A percentile compares a stretch with the other conserved stretches of the same genome.
Evolutionary conservation across 2,329 filamentous ascomycete species (phyloP).

Genomic region (Xylariaceae sp.): DNA sequence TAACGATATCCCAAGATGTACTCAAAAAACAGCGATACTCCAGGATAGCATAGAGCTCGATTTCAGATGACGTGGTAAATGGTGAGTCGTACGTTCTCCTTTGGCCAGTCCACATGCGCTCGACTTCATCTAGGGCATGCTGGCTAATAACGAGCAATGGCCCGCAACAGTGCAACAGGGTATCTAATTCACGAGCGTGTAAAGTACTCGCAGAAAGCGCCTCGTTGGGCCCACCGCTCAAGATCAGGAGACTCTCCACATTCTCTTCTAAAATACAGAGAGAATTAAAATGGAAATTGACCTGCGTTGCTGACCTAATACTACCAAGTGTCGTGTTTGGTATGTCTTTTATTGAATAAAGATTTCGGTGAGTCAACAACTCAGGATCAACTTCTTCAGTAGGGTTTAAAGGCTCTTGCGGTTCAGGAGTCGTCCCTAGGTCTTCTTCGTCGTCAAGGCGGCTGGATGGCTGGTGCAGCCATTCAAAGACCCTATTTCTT

Average conservation of each 20-base stretch:
- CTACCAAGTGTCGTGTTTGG: too few species aligned
- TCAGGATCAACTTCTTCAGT: too few species aligned
- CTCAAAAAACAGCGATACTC: constrained; percentile 14
- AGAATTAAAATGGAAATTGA: constrained; percentile 1
- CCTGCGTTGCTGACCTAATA: too few species aligned
- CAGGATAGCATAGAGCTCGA: constrained; percentile 8
- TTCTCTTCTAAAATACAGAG: constrained; percentile 15
- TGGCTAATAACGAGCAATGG: constrained; percentile 16
- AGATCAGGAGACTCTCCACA: constrained; percentile 9
- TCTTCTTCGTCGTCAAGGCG: too few species aligned
- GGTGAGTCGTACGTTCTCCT: not conserved
- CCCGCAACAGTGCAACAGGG: not conserved
- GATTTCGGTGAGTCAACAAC: too few species aligned
- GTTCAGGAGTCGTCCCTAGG: too few species aligned
- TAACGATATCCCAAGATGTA: constrained; percentile 1
- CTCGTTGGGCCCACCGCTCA: constrained; percentile 1
- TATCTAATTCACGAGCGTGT: not conserved
- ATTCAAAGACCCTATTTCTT: too few species aligned
- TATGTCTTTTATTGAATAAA: too few species aligned
- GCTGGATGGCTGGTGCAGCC: too few species aligned
- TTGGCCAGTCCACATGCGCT: constrained; percentile 20
- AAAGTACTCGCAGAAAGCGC: not conserved
- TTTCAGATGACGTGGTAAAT: not conserved
- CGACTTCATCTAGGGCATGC: constrained; percentile 15
- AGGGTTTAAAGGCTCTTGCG: too few species aligned